Conservation (phyloP, 2,329 filamentous ascomycete genomes). For the Colletotrichum sp. region DNA sequence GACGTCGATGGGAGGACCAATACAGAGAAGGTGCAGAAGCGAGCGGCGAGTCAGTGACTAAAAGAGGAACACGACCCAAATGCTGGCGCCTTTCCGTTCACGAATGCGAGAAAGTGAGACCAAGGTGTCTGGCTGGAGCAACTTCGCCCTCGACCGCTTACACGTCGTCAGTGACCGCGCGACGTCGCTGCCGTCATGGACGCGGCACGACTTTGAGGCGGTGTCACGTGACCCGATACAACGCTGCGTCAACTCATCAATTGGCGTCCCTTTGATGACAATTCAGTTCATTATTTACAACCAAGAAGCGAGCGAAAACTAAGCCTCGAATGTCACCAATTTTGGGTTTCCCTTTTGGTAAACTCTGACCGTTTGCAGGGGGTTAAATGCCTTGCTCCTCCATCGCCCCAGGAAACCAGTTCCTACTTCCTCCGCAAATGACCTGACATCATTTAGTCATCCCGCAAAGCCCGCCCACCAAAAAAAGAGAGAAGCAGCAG, state of each 20-base stretch:
- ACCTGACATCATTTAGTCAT: conserved; percentile 21
- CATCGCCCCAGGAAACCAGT: neutral
- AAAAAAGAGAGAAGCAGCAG: neutral
- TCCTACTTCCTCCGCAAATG: conserved; percentile 13
- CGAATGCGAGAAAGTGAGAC: neutral
- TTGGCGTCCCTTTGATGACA: neutral
- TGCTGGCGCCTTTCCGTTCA: neutral
- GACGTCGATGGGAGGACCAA: neutral
- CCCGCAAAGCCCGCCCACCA: conserved; percentile 7
- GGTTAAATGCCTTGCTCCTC: neutral
- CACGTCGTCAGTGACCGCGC: neutral
- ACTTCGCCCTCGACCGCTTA: neutral
- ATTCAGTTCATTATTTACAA: neutral
- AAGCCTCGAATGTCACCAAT: accelerated
- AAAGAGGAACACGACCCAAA: neutral
- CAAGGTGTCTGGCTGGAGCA: neutral
- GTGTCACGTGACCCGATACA: neutral
- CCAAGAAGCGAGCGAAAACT: neutral
- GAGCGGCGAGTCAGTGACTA: neutral
- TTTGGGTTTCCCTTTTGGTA: neutral
- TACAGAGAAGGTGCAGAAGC: neutral
- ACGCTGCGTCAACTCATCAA: neutral
- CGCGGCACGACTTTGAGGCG: conserved; percentile 7
- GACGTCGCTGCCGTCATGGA: neutral
- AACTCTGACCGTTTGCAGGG: neutral